Evolutionary conservation across 2,329 filamentous ascomycete genomes (phyloP).

Genomic region (Coniochaeta pulveracea): DNA sequence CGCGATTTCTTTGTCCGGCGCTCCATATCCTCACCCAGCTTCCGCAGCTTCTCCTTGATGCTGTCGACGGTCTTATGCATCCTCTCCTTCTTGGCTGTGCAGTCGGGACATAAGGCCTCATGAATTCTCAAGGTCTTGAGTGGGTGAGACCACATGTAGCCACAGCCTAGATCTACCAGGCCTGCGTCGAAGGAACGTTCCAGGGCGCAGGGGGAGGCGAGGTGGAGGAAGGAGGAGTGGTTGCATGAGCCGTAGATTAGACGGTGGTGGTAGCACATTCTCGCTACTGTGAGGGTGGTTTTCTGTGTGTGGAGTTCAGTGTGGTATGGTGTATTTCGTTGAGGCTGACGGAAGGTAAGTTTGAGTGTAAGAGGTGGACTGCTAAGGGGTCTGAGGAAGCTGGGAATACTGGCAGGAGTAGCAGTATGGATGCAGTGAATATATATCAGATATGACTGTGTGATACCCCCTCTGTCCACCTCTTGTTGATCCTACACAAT

Average conservation of each 20-base stretch:
- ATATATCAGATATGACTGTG: too few relatives aligned
- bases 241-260: slow-evolving; percentile 1
- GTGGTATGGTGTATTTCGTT: too few relatives aligned
- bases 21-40: slow-evolving; percentile 1
- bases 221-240: not conserved
- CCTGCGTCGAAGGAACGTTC: not conserved
- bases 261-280: slow-evolving; percentile 3
- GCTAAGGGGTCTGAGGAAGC: too few relatives aligned
- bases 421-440: too few relatives aligned
- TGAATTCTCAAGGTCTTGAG: not conserved
- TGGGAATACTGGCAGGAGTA: too few relatives aligned
- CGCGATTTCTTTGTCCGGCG: too few relatives aligned
- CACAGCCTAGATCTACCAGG: not conserved
- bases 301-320: not conserved
- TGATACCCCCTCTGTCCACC: too few relatives aligned
- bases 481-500: too few relatives aligned
- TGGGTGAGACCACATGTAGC: not conserved
- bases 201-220: not conserved
- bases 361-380: too few relatives aligned
- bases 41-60: not conserved
- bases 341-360: too few relatives aligned
- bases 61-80: not conserved
- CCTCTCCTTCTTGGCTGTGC: not conserved
- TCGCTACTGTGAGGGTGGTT: not conserved
- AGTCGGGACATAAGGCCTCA: slow-evolving; percentile 1